Conservation (phyloP, 495 filamentous ascomycete genomes). For the Neurospora sublineolata region DNA sequence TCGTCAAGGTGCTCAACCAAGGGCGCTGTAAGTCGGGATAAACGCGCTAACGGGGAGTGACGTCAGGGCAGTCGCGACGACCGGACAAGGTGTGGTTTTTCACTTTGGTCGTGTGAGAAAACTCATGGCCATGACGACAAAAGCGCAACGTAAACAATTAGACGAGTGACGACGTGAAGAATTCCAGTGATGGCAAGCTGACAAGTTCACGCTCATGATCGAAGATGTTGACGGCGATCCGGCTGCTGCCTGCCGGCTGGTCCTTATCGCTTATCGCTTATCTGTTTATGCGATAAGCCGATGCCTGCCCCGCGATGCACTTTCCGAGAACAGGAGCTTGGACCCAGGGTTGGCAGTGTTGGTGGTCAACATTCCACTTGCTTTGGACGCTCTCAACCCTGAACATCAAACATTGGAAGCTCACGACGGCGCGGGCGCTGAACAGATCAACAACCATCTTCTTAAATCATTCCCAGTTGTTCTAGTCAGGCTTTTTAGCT, state of each 20-base stretch:
- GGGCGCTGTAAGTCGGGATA: neutral
- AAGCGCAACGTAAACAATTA: neutral
- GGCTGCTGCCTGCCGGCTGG: neutral
- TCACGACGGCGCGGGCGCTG: neutral
- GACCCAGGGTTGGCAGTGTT: neutral
- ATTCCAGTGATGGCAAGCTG: neutral
- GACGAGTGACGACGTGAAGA: neutral
- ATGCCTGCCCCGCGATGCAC: neutral
- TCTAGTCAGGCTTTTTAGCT: rapidly evolving
- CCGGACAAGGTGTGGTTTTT: neutral
- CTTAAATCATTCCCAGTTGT: no score
- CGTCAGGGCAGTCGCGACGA: neutral
- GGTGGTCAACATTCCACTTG: no score
- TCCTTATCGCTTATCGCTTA: neutral
- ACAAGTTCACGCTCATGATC: neutral
- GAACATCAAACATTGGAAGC: neutral
- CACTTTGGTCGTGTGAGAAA: neutral
- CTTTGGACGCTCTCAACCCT: neutral
- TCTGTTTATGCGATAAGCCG: neutral
- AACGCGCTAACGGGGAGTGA: neutral
- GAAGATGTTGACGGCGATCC: neutral
- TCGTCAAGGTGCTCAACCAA: conserved; percentile 1
- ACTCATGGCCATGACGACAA: neutral
- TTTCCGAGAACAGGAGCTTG: neutral
- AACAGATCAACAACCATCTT: neutral